Percentiles rank a stretch among this genome's conserved stretches.
phyloP scores from a whole-genome alignment of 2,329 filamentous ascomycete species.

The Didymella pomorum region DNA sequence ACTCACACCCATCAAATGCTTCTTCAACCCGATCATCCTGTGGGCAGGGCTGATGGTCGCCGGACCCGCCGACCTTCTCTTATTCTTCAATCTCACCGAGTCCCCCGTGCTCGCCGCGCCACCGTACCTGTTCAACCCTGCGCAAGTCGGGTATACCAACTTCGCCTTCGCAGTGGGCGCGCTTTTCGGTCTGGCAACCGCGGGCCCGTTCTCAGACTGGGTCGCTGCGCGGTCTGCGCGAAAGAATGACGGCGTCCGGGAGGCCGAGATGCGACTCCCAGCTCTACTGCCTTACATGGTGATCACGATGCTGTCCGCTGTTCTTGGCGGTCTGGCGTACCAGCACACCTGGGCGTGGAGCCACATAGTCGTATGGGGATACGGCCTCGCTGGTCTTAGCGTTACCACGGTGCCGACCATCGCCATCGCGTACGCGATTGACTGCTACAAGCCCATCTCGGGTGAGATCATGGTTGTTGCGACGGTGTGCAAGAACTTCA shows the following conservation, averaged over 20 bases:
- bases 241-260: constrained; percentile 63
- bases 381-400: constrained; percentile 53
- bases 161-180: constrained; percentile 59
- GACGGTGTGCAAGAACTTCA: constrained; percentile 57
- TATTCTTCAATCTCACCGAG: constrained; percentile 62
- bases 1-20: constrained; percentile 53
- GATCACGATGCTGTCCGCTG: constrained; percentile 58
- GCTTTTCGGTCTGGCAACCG: constrained; percentile 62
- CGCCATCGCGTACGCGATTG: constrained; percentile 55
- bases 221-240: constrained; percentile 62
- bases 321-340: constrained; percentile 60
- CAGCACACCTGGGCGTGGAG: constrained; percentile 59
- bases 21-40: constrained; percentile 57
- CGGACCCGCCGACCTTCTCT: constrained; percentile 52
- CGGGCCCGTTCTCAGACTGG: constrained; percentile 65
- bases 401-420: constrained; percentile 56
- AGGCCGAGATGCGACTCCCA: constrained; percentile 66
- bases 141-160: constrained; percentile 60
- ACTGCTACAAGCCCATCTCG: constrained; percentile 58
- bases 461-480: constrained; percentile 58
- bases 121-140: constrained; percentile 56
- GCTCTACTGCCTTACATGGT: constrained; percentile 57
- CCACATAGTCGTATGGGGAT: constrained; percentile 60
- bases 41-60: constrained; percentile 48
- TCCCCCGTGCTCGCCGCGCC: constrained; percentile 56